phyloP scores from a whole-genome alignment of 306 rosid species.

The Delonix regia region DNA sequence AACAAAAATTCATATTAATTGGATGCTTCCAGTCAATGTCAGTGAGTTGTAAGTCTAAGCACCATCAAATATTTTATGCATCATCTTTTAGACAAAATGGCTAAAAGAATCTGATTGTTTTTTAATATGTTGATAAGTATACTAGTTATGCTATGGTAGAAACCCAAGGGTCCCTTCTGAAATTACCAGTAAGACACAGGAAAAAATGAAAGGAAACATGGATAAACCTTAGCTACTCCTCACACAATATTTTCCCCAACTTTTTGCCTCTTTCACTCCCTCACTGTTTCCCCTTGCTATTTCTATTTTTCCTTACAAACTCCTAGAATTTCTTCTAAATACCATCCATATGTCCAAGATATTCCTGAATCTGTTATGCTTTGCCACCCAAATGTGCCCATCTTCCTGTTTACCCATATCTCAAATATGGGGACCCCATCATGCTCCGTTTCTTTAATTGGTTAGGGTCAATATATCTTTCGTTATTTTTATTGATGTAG shows the following conservation, averaged over 20 bases:
- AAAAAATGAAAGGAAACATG: background rate
- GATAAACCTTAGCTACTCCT: background rate
- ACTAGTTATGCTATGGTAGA: background rate
- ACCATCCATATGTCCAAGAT: background rate
- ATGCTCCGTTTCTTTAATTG: background rate
- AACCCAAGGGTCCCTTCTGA: background rate
- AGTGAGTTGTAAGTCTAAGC: background rate
- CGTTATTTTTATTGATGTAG: background rate
- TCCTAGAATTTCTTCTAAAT: background rate
- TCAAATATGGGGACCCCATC: background rate
- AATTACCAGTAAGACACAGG: background rate
- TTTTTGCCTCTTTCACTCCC: background rate
- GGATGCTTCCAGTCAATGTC: background rate
- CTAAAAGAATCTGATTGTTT: background rate
- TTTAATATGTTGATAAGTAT: background rate
- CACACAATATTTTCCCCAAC: background rate
- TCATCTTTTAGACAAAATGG: constrained; percentile 6
- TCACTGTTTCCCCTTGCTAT: background rate
- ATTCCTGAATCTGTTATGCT: background rate
- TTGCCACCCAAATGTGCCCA: background rate
- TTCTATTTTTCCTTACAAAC: background rate
- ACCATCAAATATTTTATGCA: background rate
- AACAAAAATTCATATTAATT: background rate
- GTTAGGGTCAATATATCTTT: constrained; percentile 17
- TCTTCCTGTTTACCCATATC: background rate